A percentile compares a stretch with the other conserved stretches of the same genome.
phyloP scores from a whole-genome alignment of 805 yeast genomes.

The Candida succiphila region DNA sequence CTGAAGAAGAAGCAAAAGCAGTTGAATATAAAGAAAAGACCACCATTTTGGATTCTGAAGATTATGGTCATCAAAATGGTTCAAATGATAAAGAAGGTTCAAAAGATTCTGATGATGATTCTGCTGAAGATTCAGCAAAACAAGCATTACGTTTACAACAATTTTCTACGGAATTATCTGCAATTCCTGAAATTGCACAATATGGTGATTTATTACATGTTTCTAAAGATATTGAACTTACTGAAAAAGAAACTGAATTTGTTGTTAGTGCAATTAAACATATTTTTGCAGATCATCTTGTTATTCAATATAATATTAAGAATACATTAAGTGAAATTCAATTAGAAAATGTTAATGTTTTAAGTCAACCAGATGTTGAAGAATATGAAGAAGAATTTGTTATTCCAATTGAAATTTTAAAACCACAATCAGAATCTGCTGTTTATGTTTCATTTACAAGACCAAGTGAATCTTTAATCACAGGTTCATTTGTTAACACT shows the following conservation, averaged over 20 bases:
- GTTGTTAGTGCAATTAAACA: constrained; percentile 81
- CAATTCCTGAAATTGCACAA: constrained; percentile 60
- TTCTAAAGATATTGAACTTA: constrained; percentile 53
- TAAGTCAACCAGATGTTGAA: constrained; percentile 53
- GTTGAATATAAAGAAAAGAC: constrained; percentile 48
- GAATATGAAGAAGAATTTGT: constrained; percentile 59
- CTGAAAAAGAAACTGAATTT: constrained; percentile 90
- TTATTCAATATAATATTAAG: constrained; percentile 71
- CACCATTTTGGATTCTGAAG: constrained; percentile 10
- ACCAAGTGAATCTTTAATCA: constrained; percentile 28
- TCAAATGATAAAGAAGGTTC: constrained; percentile 9
- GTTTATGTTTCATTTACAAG: constrained; percentile 70
- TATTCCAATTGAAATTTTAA: constrained; percentile 61
- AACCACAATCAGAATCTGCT: constrained; percentile 62
- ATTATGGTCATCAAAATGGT: constrained; percentile 14
- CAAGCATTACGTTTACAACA: constrained; percentile 42
- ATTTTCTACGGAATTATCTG: constrained; percentile 58
- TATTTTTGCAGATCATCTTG: constrained; percentile 63
- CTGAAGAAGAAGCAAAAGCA: constrained; percentile 62
- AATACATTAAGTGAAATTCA: constrained; percentile 78
- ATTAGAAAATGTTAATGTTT: constrained; percentile 66
- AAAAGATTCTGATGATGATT: constrained; percentile 17
- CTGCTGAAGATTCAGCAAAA: constrained; percentile 17
- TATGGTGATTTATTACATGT: constrained; percentile 74
- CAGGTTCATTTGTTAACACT: constrained; percentile 47